Conservation (phyloP, 2,329 filamentous ascomycete genomes). For the Zymoseptoria crescenta region DNA sequence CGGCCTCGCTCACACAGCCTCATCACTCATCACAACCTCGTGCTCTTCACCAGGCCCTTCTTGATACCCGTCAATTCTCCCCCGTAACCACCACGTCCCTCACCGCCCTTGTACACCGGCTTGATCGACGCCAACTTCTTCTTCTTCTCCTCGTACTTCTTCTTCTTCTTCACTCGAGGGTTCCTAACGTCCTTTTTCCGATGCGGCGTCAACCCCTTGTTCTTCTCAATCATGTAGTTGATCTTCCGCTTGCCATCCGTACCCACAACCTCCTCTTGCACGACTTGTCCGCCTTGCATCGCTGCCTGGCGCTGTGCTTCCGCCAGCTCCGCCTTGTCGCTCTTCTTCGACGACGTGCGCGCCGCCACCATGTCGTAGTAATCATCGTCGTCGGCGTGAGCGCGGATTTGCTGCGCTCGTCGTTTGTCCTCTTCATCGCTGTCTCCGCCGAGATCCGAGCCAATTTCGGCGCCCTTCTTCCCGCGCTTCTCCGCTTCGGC, state of each 20-base stretch:
- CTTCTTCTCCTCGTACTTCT: conserved; percentile 92
- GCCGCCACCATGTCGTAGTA: conserved; percentile 88
- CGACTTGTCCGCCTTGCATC: conserved; percentile 52
- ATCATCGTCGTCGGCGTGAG: conserved; percentile 51
- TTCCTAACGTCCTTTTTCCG: conserved; percentile 92
- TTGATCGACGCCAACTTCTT: conserved; percentile 91
- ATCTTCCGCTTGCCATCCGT: conserved; percentile 87
- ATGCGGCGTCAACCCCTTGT: conserved; percentile 85
- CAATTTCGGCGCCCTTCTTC: conserved; percentile 51
- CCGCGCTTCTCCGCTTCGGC: conserved; percentile 82
- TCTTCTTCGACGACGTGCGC: conserved; percentile 57
- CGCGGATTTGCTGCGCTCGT: conserved; percentile 44
- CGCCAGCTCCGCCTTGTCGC: conserved; percentile 62
- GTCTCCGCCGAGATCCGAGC: conserved; percentile 62
- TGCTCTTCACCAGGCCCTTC: conserved; percentile 82
- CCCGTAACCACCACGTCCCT: conserved; percentile 76
- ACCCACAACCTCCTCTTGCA: conserved; percentile 62
- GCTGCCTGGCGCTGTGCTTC: conserved; percentile 49
- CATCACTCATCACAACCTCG: conserved; percentile 59
- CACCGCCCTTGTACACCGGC: conserved; percentile 75
- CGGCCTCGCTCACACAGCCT: neutral
- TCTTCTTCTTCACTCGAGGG: conserved; percentile 94
- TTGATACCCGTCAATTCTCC: conserved; percentile 96
- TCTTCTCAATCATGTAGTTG: conserved; percentile 90
- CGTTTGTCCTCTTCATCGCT: conserved; percentile 58